A percentile compares a stretch with the other conserved stretches of the same genome.
Conservation (phyloP, 345 rosid genomes). For the Ailanthus altissimus region DNA sequence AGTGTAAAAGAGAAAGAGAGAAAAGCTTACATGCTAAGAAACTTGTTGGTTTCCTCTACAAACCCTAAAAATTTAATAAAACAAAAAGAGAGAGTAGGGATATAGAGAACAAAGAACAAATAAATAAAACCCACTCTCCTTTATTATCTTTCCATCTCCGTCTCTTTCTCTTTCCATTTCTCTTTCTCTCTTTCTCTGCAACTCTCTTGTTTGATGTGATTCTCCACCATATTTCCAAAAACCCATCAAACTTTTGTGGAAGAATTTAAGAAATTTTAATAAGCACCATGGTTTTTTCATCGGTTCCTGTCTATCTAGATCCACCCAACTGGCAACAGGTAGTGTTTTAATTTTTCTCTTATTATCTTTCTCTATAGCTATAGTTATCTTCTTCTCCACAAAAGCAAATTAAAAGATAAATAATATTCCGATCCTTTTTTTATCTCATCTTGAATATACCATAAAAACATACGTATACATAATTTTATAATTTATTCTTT, state of each 20-base stretch:
- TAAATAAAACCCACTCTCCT: conserved; percentile 32
- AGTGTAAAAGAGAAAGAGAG: conserved; percentile 11
- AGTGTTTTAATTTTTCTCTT: conserved; percentile 8
- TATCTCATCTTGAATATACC: conserved; percentile 53
- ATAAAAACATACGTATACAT: background rate
- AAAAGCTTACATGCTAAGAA: conserved; percentile 39
- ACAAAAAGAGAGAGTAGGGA: conserved; percentile 35
- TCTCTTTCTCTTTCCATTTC: conserved; percentile 14
- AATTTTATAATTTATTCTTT: conserved; percentile 9
- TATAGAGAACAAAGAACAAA: conserved; percentile 29
- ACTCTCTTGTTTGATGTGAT: conserved; percentile 59
- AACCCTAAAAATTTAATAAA: conserved; percentile 41
- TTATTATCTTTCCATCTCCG: conserved; percentile 39
- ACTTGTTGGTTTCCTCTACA: conserved; percentile 13
- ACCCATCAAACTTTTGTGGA: conserved; percentile 48
- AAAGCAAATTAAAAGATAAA: conserved; percentile 33
- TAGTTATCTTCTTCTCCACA: conserved; percentile 25
- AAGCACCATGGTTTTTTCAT: conserved; percentile 58
- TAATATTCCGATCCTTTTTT: conserved; percentile 36
- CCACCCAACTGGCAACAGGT: conserved; percentile 71
- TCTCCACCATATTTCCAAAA: conserved; percentile 48
- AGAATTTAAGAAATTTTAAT: conserved; percentile 31
- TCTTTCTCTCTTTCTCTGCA: conserved; percentile 43
- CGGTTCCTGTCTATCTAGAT: conserved; percentile 62
- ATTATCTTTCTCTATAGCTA: conserved; percentile 9